Base-by-base conservation (phyloP, 176 grass and related monocot genomes). In the Cocos nucifera region DNA sequence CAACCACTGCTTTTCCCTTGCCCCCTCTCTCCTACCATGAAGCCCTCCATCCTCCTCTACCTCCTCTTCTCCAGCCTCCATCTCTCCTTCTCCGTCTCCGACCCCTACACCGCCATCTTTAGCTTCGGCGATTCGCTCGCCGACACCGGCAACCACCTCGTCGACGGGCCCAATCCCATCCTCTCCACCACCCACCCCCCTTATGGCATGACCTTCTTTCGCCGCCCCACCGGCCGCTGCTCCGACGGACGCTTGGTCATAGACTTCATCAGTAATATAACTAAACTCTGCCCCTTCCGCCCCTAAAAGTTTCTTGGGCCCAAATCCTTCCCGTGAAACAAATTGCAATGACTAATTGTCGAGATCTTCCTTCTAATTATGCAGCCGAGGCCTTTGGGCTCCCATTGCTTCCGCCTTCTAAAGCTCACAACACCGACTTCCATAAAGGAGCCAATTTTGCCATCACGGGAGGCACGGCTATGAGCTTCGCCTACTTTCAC, bases 41-140 rank as follows among this genome's bases (percentile, higher is more conserved):
- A 12, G 35, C 35, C 35, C 35, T 44, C 35, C 8, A 14, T 8
- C 54, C 48, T 24, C 17, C 19, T 6, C 39, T 32, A 65, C 75
- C 67, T 49, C 62, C 51, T 25, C 61, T 49, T 28, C 67, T 51
- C 24, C 44, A 24, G 61, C 68, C 17, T 29, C 71, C 16, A 57
- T 59, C 63, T 64, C 24, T 30, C 68, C 57, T 22, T 44, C 35
- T 44, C 9, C 10, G 9, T 44, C 35, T 44, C 53, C 17, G 67
- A 86, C 21, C 78, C 20, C 50, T 94, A 94, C 74, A 16, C 74
- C 18, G 89, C 89, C 19, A 74, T 94, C 15, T 94, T 94, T 70
- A 94, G 83, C 75, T 94, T 94, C 21, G 89, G 89, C 57, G 89
- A 94, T 66, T 94, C 84, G 54, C 85, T 88, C 7, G 81, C 89